Conservation (phyloP, 345 rosid genomes). For the Ceriops tagal region DNA sequence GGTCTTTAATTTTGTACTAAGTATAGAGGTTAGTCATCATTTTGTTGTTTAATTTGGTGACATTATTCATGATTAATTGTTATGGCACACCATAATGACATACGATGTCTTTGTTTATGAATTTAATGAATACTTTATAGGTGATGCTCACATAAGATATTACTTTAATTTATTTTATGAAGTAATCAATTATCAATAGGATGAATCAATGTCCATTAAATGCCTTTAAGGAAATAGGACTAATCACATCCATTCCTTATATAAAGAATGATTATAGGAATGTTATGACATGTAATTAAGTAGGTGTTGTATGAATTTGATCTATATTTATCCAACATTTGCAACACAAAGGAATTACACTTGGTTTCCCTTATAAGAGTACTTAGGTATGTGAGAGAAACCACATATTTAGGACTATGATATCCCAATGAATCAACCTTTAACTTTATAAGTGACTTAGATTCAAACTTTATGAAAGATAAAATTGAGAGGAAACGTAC, state of each 20-base stretch:
- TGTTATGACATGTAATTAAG: not conserved
- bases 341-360: too few species aligned
- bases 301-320: not conserved
- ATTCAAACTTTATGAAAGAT: too few species aligned
- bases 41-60: not conserved
- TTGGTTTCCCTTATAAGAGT: too few species aligned
- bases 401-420: too few species aligned
- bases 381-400: too few species aligned
- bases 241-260: not conserved
- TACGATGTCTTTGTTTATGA: not conserved
- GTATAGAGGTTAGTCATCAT: too few species aligned
- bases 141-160: not conserved
- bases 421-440: too few species aligned
- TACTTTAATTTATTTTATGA: not conserved
- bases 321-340: too few species aligned
- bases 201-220: not conserved
- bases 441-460: too few species aligned
- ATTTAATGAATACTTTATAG: not conserved
- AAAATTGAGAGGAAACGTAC: too few species aligned
- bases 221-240: not conserved
- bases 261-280: not conserved
- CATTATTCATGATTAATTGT: not conserved
- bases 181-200: not conserved
- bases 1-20: too few species aligned
- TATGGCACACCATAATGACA: not conserved